Evolutionary conservation across 306 rosid genomes (phyloP).

Genomic region (Calophaca sinica): DNA sequence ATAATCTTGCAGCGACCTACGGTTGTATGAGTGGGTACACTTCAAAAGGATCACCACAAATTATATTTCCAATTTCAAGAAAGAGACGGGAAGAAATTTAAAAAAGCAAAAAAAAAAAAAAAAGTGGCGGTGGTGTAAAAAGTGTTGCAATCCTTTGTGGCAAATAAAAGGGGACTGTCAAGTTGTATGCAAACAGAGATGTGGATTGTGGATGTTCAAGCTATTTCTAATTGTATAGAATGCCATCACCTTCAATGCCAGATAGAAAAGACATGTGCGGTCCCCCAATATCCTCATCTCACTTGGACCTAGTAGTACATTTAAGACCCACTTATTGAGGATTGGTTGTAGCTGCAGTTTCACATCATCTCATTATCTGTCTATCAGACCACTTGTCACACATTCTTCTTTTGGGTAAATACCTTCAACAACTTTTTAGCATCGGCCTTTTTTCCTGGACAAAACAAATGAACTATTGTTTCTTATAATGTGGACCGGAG

Average conservation of each 20-base stretch:
- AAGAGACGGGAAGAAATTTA: not conserved
- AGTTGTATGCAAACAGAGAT: slow-evolving; percentile 49
- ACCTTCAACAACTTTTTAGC: slow-evolving; percentile 73
- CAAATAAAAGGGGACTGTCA: slow-evolving; percentile 64
- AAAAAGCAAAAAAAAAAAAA: not conserved
- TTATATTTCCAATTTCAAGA: slow-evolving; percentile 21
- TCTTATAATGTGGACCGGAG: too few species aligned
- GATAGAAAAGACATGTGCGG: not conserved
- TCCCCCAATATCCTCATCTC: slow-evolving; percentile 24
- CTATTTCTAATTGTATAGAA: slow-evolving; percentile 21
- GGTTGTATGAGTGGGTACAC: not conserved
- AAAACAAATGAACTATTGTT: too few species aligned
- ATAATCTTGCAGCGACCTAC: slow-evolving; percentile 56
- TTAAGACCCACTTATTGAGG: not conserved
- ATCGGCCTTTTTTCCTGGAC: slow-evolving; percentile 64
- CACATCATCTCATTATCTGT: slow-evolving; percentile 30
- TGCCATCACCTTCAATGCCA: slow-evolving; percentile 16
- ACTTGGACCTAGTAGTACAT: not conserved
- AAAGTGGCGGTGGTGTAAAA: not conserved
- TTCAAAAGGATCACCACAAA: slow-evolving; percentile 15
- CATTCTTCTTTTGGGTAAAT: slow-evolving; percentile 54
- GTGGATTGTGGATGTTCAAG: not conserved
- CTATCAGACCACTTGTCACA: too few species aligned
- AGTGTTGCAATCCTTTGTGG: slow-evolving; percentile 12
- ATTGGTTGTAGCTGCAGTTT: slow-evolving; percentile 7